A percentile compares a stretch with the other conserved stretches of the same genome.
phyloP scores from a whole-genome alignment of 768 basidiomycete genomes.

The Termitomyces sp. region DNA sequence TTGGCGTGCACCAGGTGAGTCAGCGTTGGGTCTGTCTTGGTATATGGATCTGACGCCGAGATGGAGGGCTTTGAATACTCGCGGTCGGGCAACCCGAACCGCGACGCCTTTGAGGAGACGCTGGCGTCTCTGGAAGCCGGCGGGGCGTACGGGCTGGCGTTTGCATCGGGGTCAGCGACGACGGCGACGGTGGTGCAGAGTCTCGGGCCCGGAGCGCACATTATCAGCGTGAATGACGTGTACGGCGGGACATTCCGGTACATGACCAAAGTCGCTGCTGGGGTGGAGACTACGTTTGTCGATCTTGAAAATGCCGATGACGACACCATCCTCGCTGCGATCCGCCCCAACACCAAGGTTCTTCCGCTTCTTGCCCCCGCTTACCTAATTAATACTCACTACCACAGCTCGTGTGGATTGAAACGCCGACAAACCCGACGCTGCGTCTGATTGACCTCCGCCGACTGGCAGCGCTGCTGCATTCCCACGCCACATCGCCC shows the following conservation, averaged over 20 bases:
- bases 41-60: no score
- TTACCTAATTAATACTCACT: not conserved
- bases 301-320: slow-evolving; percentile 74
- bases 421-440: slow-evolving; percentile 93
- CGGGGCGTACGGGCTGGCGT: slow-evolving; percentile 70
- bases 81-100: slow-evolving; percentile 85
- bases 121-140: slow-evolving; percentile 79
- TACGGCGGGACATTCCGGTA: slow-evolving; percentile 94
- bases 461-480: slow-evolving; percentile 63
- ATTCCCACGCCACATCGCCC: slow-evolving; percentile 58
- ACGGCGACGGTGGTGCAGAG: slow-evolving; percentile 82
- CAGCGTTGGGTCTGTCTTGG: no score
- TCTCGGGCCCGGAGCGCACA: slow-evolving; percentile 69
- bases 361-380: not conserved
- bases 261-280: slow-evolving; percentile 65
- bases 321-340: slow-evolving; percentile 56
- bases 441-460: slow-evolving; percentile 81
- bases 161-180: slow-evolving; percentile 81
- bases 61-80: slow-evolving; percentile 93
- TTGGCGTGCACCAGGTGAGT: not conserved
- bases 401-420: slow-evolving; percentile 87
- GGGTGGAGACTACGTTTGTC: slow-evolving; percentile 73
- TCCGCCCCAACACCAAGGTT: slow-evolving; percentile 81
- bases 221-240: slow-evolving; percentile 88
- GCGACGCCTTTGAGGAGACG: slow-evolving; percentile 71